These are phyloP conservation scores for Ogataea parapolymorpha DNA, from an alignment of 805 yeast genomes.

Conservation along the genomic window DNA sequence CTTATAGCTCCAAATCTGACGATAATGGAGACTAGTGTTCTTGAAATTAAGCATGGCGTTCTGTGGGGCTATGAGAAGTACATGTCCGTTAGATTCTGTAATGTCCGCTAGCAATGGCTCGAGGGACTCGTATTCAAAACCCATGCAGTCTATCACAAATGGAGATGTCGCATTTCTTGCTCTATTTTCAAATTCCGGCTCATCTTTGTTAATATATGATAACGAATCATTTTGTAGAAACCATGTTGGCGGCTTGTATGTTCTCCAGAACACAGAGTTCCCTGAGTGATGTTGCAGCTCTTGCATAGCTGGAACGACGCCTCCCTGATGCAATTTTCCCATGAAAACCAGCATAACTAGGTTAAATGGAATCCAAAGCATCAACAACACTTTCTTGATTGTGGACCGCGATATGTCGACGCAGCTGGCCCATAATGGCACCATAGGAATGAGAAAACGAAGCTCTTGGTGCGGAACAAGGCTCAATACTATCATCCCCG, in stretches of 20 bases:
- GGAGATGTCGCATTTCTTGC: conserved; percentile 16
- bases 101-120: conserved; percentile 1
- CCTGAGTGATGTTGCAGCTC: conserved; percentile 32
- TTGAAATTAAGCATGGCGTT: conserved; percentile 25
- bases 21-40: conserved; percentile 9
- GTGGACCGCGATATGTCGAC: conserved; percentile 26
- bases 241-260: conserved; percentile 94
- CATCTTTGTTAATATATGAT: conserved; percentile 20
- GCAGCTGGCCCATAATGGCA: conserved; percentile 67
- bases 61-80: conserved; percentile 29
- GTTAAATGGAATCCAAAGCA: conserved; percentile 66
- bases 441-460: conserved; percentile 76
- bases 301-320: conserved; percentile 67
- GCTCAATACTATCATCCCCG: conserved; percentile 65
- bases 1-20: conserved; percentile 34
- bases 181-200: conserved; percentile 6
- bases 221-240: conserved; percentile 30
- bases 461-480: conserved; percentile 88
- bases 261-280: conserved; percentile 83
- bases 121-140: conserved; percentile 32
- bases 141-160: conserved; percentile 44
- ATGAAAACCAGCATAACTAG: conserved; percentile 53
- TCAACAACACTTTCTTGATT: conserved; percentile 26
- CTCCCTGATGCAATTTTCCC: conserved; percentile 90
- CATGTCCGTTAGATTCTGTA: not conserved